Percentiles rank a stretch among this genome's conserved stretches.
phyloP scores from a whole-genome alignment of 768 basidiomycete species.

The Tulasnella sp. region DNA sequence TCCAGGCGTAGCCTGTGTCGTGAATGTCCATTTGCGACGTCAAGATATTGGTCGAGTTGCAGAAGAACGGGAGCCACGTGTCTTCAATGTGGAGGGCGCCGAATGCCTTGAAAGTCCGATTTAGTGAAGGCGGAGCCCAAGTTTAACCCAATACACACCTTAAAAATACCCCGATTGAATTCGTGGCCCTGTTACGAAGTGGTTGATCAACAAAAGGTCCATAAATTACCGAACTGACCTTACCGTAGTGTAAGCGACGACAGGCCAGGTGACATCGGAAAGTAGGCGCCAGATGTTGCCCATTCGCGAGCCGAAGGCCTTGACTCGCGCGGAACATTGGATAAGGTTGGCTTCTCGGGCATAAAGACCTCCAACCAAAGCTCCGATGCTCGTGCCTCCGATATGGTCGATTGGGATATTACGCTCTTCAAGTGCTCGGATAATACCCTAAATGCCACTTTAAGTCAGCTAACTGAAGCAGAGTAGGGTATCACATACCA shows the following conservation, averaged over 20 bases:
- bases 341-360: slow-evolving; percentile 91
- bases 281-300: slow-evolving; percentile 90
- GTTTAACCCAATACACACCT: slow-evolving; percentile 45
- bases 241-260: slow-evolving; percentile 88
- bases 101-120: slow-evolving; percentile 10
- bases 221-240: slow-evolving; percentile 21
- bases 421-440: slow-evolving; percentile 86
- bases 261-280: slow-evolving; percentile 88
- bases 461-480: background rate
- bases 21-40: slow-evolving; percentile 97
- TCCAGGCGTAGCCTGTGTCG: slow-evolving; percentile 98
- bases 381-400: slow-evolving; percentile 88
- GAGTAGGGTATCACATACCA: slow-evolving; percentile 40
- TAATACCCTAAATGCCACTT: slow-evolving; percentile 59
- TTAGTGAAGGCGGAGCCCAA: background rate
- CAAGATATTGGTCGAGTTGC: slow-evolving; percentile 96
- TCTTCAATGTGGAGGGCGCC: slow-evolving; percentile 59
- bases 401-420: slow-evolving; percentile 93
- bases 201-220: background rate
- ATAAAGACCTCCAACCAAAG: slow-evolving; percentile 90
- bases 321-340: slow-evolving; percentile 76
- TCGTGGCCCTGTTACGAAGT: slow-evolving; percentile 68
- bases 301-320: slow-evolving; percentile 87
- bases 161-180: slow-evolving; percentile 92
- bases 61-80: slow-evolving; percentile 99